Conservation (phyloP, 73 alveolate species). For the Tetrahymena elliotti region DNA sequence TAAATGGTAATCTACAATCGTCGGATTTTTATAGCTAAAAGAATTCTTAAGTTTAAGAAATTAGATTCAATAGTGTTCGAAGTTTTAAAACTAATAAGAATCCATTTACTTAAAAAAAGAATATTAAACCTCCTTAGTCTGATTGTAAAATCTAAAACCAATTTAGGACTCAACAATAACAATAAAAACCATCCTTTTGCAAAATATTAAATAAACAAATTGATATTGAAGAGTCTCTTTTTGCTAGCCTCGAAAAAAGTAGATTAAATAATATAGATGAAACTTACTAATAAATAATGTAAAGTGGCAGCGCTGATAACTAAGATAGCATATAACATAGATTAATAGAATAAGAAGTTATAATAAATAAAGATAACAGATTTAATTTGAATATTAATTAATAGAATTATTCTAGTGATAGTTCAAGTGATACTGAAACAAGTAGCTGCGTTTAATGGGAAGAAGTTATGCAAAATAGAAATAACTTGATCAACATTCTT, state of each 20-base stretch:
- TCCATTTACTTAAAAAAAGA: neutral
- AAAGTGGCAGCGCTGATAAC: neutral
- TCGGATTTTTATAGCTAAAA: neutral
- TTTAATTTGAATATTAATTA: neutral
- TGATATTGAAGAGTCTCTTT: neutral
- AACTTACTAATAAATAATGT: neutral
- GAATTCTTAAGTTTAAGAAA: neutral
- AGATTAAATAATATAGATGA: neutral
- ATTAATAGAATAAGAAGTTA: neutral
- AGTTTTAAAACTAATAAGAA: neutral
- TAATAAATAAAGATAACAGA: neutral
- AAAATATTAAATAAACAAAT: neutral
- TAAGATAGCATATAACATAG: neutral
- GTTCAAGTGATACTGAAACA: neutral
- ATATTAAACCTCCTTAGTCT: neutral
- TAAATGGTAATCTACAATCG: neutral
- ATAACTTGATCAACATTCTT: neutral
- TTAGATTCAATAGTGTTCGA: neutral
- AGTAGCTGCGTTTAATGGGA: neutral
- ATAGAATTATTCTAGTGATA: neutral
- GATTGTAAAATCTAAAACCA: neutral
- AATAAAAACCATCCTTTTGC: neutral
- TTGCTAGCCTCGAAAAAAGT: neutral
- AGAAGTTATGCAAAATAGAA: neutral
- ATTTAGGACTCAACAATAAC: neutral